Percentiles rank a stretch among this genome's conserved stretches.
These are phyloP conservation scores for Nemania sp. DNA, from an alignment of 2,329 filamentous ascomycete genomes.

Conservation along the genomic window DNA sequence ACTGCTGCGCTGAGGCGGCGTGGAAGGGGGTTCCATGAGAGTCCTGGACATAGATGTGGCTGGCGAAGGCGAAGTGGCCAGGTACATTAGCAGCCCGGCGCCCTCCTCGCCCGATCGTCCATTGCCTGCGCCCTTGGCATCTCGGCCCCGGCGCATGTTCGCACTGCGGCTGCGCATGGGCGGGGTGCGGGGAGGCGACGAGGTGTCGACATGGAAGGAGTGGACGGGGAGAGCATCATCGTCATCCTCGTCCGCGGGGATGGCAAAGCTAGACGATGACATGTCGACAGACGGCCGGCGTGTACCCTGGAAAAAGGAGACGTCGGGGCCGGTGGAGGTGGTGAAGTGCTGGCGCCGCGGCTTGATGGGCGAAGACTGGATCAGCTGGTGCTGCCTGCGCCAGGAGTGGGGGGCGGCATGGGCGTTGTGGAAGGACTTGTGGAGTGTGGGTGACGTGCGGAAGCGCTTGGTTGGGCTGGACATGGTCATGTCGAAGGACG, in stretches of 20 bases:
- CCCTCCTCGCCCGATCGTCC: slow-evolving; percentile 75
- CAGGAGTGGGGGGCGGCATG: slow-evolving; percentile 60
- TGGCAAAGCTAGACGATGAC: slow-evolving; percentile 62
- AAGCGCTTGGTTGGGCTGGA: slow-evolving; percentile 70
- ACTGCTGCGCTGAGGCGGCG: slow-evolving; percentile 75
- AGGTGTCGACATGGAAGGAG: slow-evolving; percentile 69
- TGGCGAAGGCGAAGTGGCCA: slow-evolving; percentile 89
- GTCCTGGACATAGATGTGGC: slow-evolving; percentile 61
- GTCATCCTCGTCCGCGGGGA: slow-evolving; percentile 76
- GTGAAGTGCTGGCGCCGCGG: slow-evolving; percentile 75
- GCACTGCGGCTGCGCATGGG: slow-evolving; percentile 61
- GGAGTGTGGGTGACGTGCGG: slow-evolving; percentile 64
- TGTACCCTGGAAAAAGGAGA: slow-evolving; percentile 77
- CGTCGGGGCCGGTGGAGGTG: slow-evolving; percentile 68
- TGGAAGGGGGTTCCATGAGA: slow-evolving; percentile 71
- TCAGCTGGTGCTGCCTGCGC: slow-evolving; percentile 76
- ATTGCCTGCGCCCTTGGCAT: slow-evolving; percentile 44
- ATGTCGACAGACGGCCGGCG: slow-evolving; percentile 69
- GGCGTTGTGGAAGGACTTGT: slow-evolving; percentile 57
- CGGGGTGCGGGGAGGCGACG: slow-evolving; percentile 87
- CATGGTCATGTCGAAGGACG: slow-evolving; percentile 57
- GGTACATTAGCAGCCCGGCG: slow-evolving; percentile 77
- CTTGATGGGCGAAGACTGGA: slow-evolving; percentile 86
- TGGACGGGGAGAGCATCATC: slow-evolving; percentile 78
- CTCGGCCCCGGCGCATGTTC: slow-evolving; percentile 51